phyloP scores from a whole-genome alignment of 2,329 filamentous ascomycete genomes.

The Fusarium sp. region DNA sequence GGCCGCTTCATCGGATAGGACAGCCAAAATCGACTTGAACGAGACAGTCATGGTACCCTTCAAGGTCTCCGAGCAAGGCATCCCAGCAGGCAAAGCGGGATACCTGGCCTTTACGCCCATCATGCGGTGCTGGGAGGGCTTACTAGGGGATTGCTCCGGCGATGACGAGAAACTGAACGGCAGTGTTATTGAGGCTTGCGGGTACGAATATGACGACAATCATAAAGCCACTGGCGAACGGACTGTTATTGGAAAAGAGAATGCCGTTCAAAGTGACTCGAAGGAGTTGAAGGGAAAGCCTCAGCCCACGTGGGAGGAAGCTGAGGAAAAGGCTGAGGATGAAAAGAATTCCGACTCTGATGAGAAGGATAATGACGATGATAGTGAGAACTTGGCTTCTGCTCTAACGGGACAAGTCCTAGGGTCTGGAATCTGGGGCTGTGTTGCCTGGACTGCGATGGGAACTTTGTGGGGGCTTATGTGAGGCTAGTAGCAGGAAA shows the following conservation, averaged over 20 bases:
- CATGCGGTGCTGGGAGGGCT: neutral
- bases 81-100: neutral
- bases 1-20: neutral
- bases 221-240: neutral
- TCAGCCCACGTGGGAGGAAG: neutral
- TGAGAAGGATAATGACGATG: neutral
- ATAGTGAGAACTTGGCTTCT: neutral
- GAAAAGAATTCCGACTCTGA: neutral
- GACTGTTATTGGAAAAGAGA: neutral
- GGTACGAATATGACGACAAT: neutral
- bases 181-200: neutral
- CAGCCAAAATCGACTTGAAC: neutral
- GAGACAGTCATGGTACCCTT: neutral
- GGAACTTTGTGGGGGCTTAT: neutral
- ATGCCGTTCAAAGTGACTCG: neutral
- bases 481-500: neutral
- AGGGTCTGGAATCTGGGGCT: neutral
- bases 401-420: neutral
- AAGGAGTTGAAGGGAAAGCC: neutral
- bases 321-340: neutral
- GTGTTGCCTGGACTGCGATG: neutral
- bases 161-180: neutral
- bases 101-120: neutral
- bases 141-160: neutral
- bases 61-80: neutral